Evolutionary conservation across 352 stramenopile species (phyloP).

Genomic region (Paralagenidium karlingii): DNA sequence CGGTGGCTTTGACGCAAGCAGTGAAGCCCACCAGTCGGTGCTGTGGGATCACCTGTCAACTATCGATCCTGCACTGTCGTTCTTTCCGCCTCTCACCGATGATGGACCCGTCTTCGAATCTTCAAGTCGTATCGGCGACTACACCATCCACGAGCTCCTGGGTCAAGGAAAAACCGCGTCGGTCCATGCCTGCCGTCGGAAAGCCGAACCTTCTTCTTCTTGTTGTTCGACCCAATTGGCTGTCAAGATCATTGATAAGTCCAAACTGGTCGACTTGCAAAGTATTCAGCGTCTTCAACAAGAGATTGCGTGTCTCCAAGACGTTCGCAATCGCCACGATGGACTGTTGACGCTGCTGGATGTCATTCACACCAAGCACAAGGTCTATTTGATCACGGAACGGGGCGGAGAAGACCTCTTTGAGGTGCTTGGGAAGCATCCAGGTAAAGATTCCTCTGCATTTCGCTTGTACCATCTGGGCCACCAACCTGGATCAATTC

Average conservation of each 20-base stretch:
- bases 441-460: too few relatives aligned
- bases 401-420: constrained; percentile 76
- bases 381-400: constrained; percentile 79
- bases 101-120: constrained; percentile 40
- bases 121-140: constrained; percentile 37
- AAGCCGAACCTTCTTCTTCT: not conserved
- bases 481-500: too few relatives aligned
- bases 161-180: constrained; percentile 78
- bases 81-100: constrained; percentile 34
- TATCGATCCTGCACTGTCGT: constrained; percentile 28
- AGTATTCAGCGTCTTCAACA: constrained; percentile 63
- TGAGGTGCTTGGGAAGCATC: constrained; percentile 50
- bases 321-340: constrained; percentile 33
- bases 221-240: constrained; percentile 26
- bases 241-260: constrained; percentile 80
- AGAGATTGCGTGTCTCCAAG: constrained; percentile 67
- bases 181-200: constrained; percentile 62
- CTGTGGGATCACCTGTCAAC: constrained; percentile 68
- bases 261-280: constrained; percentile 59
- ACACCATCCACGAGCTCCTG: constrained; percentile 51
- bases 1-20: too few relatives aligned
- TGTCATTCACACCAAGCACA: constrained; percentile 62
- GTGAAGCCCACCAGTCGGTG: constrained; percentile 43
- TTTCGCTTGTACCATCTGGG: too few relatives aligned
- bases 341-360: constrained; percentile 57